These are phyloP conservation scores for Brassica juncea DNA, from an alignment of 345 rosid genomes.

Conservation along the genomic window DNA sequence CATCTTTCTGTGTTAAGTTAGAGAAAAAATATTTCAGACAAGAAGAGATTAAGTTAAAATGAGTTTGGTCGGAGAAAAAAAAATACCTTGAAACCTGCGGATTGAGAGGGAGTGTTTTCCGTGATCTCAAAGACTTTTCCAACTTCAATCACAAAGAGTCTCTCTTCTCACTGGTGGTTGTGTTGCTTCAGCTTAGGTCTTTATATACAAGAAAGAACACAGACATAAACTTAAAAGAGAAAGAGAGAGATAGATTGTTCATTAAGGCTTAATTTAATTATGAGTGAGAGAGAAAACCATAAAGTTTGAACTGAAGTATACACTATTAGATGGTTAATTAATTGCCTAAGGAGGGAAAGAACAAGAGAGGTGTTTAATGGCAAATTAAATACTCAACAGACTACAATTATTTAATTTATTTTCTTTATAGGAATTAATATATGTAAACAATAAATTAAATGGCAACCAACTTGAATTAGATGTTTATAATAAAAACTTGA, in stretches of 20 bases:
- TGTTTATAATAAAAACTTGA: constrained; percentile 19
- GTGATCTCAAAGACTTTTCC: constrained; percentile 13
- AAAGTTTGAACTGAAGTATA: constrained; percentile 44
- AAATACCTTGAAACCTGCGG: constrained; percentile 37
- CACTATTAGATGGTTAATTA: constrained; percentile 6
- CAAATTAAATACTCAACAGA: constrained; percentile 45
- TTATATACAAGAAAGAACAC: constrained; percentile 54
- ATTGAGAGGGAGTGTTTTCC: constrained; percentile 20
- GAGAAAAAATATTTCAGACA: not conserved
- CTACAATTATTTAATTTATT: constrained; percentile 32
- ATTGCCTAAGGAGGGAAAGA: constrained; percentile 28
- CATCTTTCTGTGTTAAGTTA: constrained; percentile 47
- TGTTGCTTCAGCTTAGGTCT: constrained; percentile 46
- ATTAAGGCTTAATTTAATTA: constrained; percentile 77
- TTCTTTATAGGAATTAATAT: constrained; percentile 57
- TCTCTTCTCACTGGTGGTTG: constrained; percentile 41
- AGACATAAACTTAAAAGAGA: constrained; percentile 38
- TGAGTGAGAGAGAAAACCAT: constrained; percentile 51
- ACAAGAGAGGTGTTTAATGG: constrained; percentile 54
- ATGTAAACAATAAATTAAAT: constrained; percentile 64
- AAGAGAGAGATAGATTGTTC: constrained; percentile 45
- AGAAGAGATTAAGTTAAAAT: constrained; percentile 3
- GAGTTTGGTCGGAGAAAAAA: constrained; percentile 28
- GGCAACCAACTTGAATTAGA: constrained; percentile 56
- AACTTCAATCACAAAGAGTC: constrained; percentile 28